Evolutionary conservation across 2,329 filamentous ascomycete genomes (phyloP), one percentile per base, ranked within the genome.

Genomic region (Apiospora malaysiana): DNA sequence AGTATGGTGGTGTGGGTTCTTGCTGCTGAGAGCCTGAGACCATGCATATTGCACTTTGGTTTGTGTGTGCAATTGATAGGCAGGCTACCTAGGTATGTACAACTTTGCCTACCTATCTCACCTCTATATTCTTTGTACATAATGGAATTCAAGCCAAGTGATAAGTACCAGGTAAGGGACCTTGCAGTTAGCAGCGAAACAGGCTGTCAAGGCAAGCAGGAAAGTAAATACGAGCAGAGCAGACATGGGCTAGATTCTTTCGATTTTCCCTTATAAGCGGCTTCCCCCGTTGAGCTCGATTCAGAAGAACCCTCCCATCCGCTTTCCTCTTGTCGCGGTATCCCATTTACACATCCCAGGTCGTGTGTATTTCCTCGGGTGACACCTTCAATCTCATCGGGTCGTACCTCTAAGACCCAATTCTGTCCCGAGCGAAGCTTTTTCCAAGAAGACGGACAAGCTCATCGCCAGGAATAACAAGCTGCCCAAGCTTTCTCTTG

Each of bases 401-500:
- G 27, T 63, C 56, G 32, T 40, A 37, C 27, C 32, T n/a, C 18
- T 12, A n/a, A 40, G 56, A 40, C 56, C 18, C 56, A n/a, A 21
- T 14, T 21, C 27, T 9, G 18, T 63, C 27, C 27, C 40, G 18
- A 37, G 51, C 27, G 25, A 45, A 46, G 65, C 65, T 43, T 42
- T 46, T 12, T 9, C 25, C 37, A 46, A 66, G 40, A 66, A 16
- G 12, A 14, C 21, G 8, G 9, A 23, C 12, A 27, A 32, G 40
- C 40, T 45, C 25, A 14, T 45, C 42, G 10, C 40, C 21, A 45
- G 66, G 18, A n/a, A 32, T 43, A 43, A n/a, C 45, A 27, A 67
- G 66, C 42, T 37, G 66, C 42, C 42, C 66, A 47, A 27, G 66
- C 43, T 47, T 47, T 47, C 43, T 68, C 43, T 47, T 47, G 66